These are phyloP conservation scores for Avena eriantha DNA, from an alignment of 176 grass and related monocot species.

Conservation along the genomic window DNA sequence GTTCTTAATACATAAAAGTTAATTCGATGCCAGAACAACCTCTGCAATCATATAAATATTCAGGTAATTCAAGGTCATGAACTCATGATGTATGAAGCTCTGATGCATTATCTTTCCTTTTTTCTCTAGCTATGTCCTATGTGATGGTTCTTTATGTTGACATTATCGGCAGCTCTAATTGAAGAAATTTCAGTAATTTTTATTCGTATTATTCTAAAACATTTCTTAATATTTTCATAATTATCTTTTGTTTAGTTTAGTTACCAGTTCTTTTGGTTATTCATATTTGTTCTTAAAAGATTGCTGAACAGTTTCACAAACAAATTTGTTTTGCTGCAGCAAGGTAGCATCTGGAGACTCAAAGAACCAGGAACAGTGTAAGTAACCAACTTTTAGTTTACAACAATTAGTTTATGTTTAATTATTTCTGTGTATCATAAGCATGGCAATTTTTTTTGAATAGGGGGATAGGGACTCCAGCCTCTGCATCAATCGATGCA, in stretches of 20 bases:
- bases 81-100: slow-evolving; percentile 9
- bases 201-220: slow-evolving; percentile 13
- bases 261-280: slow-evolving; percentile 24
- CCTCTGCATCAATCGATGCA: no score
- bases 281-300: background rate
- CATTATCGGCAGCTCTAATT: slow-evolving; percentile 7
- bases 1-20: background rate
- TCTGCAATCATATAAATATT: background rate
- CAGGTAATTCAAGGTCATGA: slow-evolving; percentile 16
- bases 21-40: slow-evolving; percentile 17
- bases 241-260: slow-evolving; percentile 7
- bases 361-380: slow-evolving; percentile 40
- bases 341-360: slow-evolving; percentile 46
- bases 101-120: background rate
- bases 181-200: background rate
- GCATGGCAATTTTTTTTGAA: background rate
- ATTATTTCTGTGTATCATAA: background rate
- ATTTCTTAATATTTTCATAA: background rate
- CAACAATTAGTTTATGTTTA: background rate
- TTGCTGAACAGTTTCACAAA: slow-evolving; percentile 15
- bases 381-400: slow-evolving; percentile 2
- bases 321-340: slow-evolving; percentile 40
- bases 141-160: slow-evolving; percentile 9
- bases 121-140: background rate
- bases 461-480: no score